Evolutionary conservation across 768 basidiomycete genomes (phyloP).

Genomic region (Boletus rubescentipes): DNA sequence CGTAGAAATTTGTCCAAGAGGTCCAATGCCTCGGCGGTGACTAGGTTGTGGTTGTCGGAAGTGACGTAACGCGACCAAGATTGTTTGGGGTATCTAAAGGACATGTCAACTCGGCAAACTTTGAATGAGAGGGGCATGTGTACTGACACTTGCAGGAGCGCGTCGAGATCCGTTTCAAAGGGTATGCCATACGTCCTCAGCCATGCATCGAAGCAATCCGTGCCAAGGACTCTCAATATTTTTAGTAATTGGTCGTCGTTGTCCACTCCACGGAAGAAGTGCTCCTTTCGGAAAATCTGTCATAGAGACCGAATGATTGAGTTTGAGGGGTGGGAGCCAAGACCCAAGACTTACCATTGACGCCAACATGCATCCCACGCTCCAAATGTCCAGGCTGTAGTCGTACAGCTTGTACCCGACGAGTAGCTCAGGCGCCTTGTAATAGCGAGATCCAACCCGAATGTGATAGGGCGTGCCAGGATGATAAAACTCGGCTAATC

Average conservation of each 20-base stretch:
- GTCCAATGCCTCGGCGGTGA: slow-evolving; percentile 63
- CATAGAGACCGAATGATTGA: neutral
- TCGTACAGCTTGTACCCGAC: slow-evolving; percentile 74
- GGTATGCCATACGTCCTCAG: slow-evolving; percentile 62
- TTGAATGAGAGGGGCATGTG: neutral
- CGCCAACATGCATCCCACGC: slow-evolving; percentile 72
- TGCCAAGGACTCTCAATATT: slow-evolving; percentile 67
- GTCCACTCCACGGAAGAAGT: slow-evolving; percentile 73
- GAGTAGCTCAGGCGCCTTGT: slow-evolving; percentile 71
- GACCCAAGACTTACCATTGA: slow-evolving; percentile 53
- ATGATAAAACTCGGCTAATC: slow-evolving; percentile 75
- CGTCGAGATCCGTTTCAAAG: slow-evolving; percentile 60
- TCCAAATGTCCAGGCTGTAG: slow-evolving; percentile 73
- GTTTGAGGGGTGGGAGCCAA: neutral
- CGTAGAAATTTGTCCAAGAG: slow-evolving; percentile 64
- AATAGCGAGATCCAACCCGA: slow-evolving; percentile 69
- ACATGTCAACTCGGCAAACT: neutral
- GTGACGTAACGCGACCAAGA: slow-evolving; percentile 66
- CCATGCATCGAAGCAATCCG: slow-evolving; percentile 62
- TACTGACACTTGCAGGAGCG: slow-evolving; percentile 49
- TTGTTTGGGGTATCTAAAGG: slow-evolving; percentile 53
- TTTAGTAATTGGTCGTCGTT: slow-evolving; percentile 73
- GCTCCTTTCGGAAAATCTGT: slow-evolving; percentile 71
- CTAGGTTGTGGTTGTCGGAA: slow-evolving; percentile 55
- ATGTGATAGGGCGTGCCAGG: slow-evolving; percentile 70